A percentile compares a stretch with the other conserved stretches of the same genome.
Conservation (phyloP, 305 asterid species). For the Caryopteris hybrid region DNA sequence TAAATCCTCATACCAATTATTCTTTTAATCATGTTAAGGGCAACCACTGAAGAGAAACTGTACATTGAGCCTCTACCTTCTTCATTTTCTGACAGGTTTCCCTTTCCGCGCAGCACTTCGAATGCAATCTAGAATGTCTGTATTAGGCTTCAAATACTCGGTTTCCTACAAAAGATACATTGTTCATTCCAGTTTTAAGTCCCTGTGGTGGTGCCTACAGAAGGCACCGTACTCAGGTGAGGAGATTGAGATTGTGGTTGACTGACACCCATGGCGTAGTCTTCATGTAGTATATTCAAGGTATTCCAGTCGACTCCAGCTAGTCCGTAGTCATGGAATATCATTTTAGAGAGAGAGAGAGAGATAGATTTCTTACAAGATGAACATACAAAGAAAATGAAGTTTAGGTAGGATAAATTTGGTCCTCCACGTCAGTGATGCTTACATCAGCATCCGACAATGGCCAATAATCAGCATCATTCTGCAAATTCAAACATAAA, state of each 20-base stretch:
- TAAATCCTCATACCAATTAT: conserved; percentile 14
- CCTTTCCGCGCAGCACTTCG: too few species aligned
- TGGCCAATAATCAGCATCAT: conserved; percentile 74
- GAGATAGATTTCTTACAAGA: neutral
- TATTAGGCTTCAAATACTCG: neutral
- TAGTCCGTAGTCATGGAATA: conserved; percentile 40
- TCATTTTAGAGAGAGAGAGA: neutral
- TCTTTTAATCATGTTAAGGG: conserved; percentile 26
- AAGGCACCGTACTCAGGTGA: conserved; percentile 24
- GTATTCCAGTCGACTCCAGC: conserved; percentile 61
- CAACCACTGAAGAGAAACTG: conserved; percentile 23
- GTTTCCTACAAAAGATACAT: too few species aligned
- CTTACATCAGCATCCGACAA: conserved; percentile 61
- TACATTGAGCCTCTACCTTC: conserved; percentile 23
- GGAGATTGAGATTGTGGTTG: conserved; percentile 50
- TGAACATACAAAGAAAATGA: neutral
- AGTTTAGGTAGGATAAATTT: conserved; percentile 61
- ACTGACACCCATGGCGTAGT: conserved; percentile 28
- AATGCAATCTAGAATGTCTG: conserved; percentile 4
- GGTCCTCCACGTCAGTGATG: conserved; percentile 65
- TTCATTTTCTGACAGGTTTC: too few species aligned
- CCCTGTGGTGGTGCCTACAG: conserved; percentile 30
- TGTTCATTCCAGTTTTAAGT: conserved; percentile 9
- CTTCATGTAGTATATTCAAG: conserved; percentile 45
- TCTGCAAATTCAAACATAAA: conserved; percentile 34